Percentiles rank a stretch among this genome's conserved stretches.
These are phyloP conservation scores for Pichia inconspicua DNA, from an alignment of 1,139 yeast genomes.

Conservation along the genomic window DNA sequence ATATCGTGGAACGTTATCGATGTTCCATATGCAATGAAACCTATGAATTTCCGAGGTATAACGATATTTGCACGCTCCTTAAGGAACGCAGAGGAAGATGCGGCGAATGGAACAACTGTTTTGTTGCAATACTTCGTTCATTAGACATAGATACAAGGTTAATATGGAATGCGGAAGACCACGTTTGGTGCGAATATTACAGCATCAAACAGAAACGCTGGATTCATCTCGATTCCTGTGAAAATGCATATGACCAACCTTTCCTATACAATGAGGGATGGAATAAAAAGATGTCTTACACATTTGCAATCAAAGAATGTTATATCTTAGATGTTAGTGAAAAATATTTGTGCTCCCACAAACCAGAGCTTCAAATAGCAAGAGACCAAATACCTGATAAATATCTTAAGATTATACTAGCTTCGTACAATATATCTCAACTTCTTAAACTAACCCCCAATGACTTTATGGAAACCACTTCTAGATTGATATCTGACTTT, in stretches of 20 bases:
- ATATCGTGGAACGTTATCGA: conserved; percentile 51
- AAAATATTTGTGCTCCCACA: conserved; percentile 48
- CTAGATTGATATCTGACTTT: conserved; percentile 20
- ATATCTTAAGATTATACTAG: conserved; percentile 34
- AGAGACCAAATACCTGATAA: conserved; percentile 39
- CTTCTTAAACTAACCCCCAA: conserved; percentile 27
- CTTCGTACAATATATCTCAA: conserved; percentile 32
- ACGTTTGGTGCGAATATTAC: conserved; percentile 92
- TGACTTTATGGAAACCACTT: conserved; percentile 15
- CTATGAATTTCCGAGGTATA: conserved; percentile 68
- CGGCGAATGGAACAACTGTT: conserved; percentile 94
- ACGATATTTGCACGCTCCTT: conserved; percentile 55
- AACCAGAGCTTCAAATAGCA: conserved; percentile 42
- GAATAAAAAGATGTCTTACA: conserved; percentile 91
- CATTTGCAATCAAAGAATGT: conserved; percentile 54
- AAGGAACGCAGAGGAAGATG: conserved; percentile 69
- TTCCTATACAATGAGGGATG: conserved; percentile 70
- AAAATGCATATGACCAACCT: conserved; percentile 78
- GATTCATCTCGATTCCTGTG: conserved; percentile 90
- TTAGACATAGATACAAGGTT: conserved; percentile 60
- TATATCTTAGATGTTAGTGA: conserved; percentile 63
- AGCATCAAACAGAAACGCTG: conserved; percentile 55
- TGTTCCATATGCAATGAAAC: conserved; percentile 44
- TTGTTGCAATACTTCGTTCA: conserved; percentile 61
- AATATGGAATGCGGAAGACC: conserved; percentile 87